phyloP scores from a whole-genome alignment of 2,329 filamentous ascomycete species.

The Curvularia lunata region DNA sequence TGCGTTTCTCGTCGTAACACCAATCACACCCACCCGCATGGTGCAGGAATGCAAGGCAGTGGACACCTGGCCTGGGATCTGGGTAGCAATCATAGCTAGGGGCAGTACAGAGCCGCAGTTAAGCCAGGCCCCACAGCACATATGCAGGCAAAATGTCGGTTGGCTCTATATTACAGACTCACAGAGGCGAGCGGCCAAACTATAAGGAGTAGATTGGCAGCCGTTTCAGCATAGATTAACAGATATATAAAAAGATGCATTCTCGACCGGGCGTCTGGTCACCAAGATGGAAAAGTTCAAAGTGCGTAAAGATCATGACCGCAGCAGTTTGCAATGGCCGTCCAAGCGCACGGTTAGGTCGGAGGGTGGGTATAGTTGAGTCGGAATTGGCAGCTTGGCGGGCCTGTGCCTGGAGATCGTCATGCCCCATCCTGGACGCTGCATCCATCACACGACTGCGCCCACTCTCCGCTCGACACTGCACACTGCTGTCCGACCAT shows the following conservation, averaged over 20 bases:
- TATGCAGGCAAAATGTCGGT: conserved; percentile 28
- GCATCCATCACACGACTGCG: conserved; percentile 33
- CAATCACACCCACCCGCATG: conserved; percentile 31
- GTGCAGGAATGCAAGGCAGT: conserved; percentile 20
- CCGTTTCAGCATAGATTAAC: background rate
- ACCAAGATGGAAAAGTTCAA: background rate
- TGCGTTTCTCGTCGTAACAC: conserved; percentile 25
- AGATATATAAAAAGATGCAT: background rate
- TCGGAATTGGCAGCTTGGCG: conserved; percentile 23
- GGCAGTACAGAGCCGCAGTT: conserved; percentile 17
- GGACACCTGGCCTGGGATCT: background rate
- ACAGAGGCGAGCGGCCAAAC: background rate
- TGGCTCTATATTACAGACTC: background rate
- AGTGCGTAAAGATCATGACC: background rate
- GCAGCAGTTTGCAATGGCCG: conserved; percentile 1
- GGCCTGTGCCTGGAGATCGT: conserved; percentile 33
- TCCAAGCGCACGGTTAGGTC: conserved; percentile 1
- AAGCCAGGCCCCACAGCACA: conserved; percentile 18
- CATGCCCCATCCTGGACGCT: conserved; percentile 16
- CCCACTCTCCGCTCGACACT: conserved; percentile 15
- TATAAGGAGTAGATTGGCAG: background rate
- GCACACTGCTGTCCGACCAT: conserved; percentile 18
- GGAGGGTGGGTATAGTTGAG: conserved; percentile 20
- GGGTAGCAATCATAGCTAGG: conserved; percentile 1
- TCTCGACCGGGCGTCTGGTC: background rate